Base-by-base conservation (phyloP, 2,329 filamentous ascomycete species). In the Clathrospora elynae region DNA sequence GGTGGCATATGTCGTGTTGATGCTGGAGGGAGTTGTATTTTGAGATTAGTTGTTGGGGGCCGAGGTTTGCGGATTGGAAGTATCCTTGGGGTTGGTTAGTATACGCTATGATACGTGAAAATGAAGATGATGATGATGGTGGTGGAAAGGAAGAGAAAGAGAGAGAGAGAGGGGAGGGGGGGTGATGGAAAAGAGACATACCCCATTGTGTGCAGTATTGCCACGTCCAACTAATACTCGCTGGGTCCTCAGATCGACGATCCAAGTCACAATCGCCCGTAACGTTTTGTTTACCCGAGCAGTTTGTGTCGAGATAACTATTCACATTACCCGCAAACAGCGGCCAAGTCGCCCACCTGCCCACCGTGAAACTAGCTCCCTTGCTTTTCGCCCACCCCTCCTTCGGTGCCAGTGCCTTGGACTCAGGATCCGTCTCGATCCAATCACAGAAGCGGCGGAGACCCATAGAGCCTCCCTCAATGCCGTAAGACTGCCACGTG, bases 171-270 rank as follows among this genome's bases (percentile, higher is more conserved):
- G 20, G 24, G 13, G 24, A 20, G 8, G 13, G 29, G 4, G 17
- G 23, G 3, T n/a, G n/a, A n/a, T 19, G 20, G 16, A 25, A 13
- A 22, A 7, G 18, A 8, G 12, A 54, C 60, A 49, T 47, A 66
- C 66, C 78, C 73, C 73, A 79, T 55, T 80, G 71, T 2, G 73
- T 76, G 59, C 78, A 81, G 55, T 74, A 76, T 53, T 80, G 76
- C 75, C 76, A 79, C 1, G 64, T 72, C 75, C 75, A 79, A 35
- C 64, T 61, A 46, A 78, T 75, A 2, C 45, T 53, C 6, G 66
- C 51, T 0, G 75, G 67, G 5, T 73, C 67, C 2, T 55, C 54
- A 29, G 68, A 61, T 4, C 46, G 49, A 12, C 60, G 50, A 20
- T 71, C 61, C 19, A 78, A 51, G 19, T 72, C 54, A 49, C 76